Base-by-base conservation (phyloP, 768 basidiomycete genomes). In the Tylopilus intermedius region DNA sequence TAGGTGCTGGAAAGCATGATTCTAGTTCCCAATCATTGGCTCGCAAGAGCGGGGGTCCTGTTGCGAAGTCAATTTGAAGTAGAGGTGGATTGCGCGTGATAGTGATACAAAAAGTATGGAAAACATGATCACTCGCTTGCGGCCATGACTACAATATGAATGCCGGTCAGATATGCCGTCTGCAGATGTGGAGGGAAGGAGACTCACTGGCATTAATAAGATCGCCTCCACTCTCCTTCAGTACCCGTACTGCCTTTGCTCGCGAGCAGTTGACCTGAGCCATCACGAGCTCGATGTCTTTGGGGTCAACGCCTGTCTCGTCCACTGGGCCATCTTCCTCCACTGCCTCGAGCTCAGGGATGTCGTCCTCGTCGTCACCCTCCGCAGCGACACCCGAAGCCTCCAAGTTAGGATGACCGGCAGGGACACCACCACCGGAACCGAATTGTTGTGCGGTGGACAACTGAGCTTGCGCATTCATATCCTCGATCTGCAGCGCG, bases 221-320 rank as follows among this genome's bases (percentile, higher is more conserved):
- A 74, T 98, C 94, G 37, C 94, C 94, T 47, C 88, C 86, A 60
- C 84, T 90, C 62, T 93, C 91, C 75, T 90, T 94, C 69, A 98
- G 73, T 58, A 82, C 94, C 53, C 84, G 81, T 40, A 93, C 88
- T 37, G 95, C 96, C 71, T 94, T 96, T 39, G 90, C 90, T 57
- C 93, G 84, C 45, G 90, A 83, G 72, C 92, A 95, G 66, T 80
- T 84, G 58, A 93, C 91, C 76, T 93, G 81, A 32, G 77, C 76
- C 79, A 97, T 92, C 49, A 99, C 90, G 50, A 96, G 82, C 55
- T 95, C 94, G 59, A 96, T 91, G 68, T 99, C 96, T 71, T 93
- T 93, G 44, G 89, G 80, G 60, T 96, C 93, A 56, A 97, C 79
- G 38, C 88, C 91, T 22, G 84, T 86, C 75, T 94, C 91, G 62